Evolutionary conservation across 208 protist species (phyloP), one percentile per base, ranked within the genome.

Genomic region (Trypanosoma melophagium): DNA sequence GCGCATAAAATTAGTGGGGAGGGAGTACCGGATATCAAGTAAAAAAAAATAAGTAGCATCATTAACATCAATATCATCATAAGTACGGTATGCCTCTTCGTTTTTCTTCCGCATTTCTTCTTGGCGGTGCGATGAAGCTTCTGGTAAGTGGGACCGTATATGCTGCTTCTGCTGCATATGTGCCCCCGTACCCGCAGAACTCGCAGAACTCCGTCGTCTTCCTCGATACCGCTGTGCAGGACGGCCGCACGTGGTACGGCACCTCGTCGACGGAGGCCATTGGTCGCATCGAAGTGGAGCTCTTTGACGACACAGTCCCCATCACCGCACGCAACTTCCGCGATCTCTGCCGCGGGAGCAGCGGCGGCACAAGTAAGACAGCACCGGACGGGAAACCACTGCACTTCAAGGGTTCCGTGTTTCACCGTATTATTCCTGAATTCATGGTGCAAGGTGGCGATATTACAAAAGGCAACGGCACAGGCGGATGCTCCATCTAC

Each of bases 381-480:
- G 71, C 91, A n/a, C 88, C 83, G 0, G 86, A 83, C 5, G 94
- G 97, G 1, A 96, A 93, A 53, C 84, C 79, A 21, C 86, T 99
- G 22, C 71, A 78, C 64, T 99, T 91, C 79, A 97, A 98, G 69
- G 86, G 82, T 28, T 96, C 81, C 25, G 74, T 81, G 13, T 98
- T 99, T 70, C 97, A 99, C 67, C 84, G 97, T 51, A 94, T 99
- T 59, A 98, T 98, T 54, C 81, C 86, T 0, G 71, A 84, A 38
- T 99, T 99, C 70, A 98, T 99, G 93, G 86, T 93, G 45, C 97
- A 99, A 70, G 94, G 94, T 24, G 97, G 97, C 9, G 97, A 99
- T 70, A 98, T 98, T 66, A 98, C 94, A 8, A 77, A 83, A 8
- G 80, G 79, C 59, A 94, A 98, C 75, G 97, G 97, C 42, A 98